Evolutionary conservation across 1,139 yeast genomes (phyloP), one percentile per base, ranked within the genome.

Genomic region (Candida sp.): DNA sequence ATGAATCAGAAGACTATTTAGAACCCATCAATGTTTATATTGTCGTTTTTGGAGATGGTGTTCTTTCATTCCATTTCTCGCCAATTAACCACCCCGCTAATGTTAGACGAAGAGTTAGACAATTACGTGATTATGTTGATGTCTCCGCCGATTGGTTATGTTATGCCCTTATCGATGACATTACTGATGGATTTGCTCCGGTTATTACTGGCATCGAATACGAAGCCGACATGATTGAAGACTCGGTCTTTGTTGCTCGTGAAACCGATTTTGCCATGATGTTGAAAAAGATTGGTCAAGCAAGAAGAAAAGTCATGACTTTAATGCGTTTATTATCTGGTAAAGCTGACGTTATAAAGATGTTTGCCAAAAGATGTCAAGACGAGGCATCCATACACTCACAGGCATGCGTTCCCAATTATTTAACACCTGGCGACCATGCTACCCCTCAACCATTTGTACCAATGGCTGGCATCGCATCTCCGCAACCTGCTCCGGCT

Each of bases 351-450:
- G 99, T 93, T 46, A 89, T 93, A 56, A 87, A 88, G 58, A 93
- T 91, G 96, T 90, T 93, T 73, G 96, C 97, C 34, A 93, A 93
- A 61, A 77, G 99, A 58, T 91, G 97, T 64, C 95, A 87, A 55
- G 98, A 93, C 54, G 82, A 74, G 48, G 60, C 68, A 46, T 54
- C 64, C 45, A 49, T 29, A 5, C 5, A 32, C 15, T 25, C 27
- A 19, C 39, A 27, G 27, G 22, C 30, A 8, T 21, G n/a, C 5
- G 54, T 49, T 43, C 49, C 44, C 30, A 55, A 54, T 15, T 43
- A 49, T 19, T 54, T 52, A 5, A 60, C 59, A 4, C 54, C 55
- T 9, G 50, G 55, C 34, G 55, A 56, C 44, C 59, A 60, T 5
- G 59, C 61, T n/a, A 45, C 39, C n/a, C 49, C 49, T 8, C 34